Conservation (phyloP, 2,329 filamentous ascomycete genomes). For the Seiridium unicorne region DNA sequence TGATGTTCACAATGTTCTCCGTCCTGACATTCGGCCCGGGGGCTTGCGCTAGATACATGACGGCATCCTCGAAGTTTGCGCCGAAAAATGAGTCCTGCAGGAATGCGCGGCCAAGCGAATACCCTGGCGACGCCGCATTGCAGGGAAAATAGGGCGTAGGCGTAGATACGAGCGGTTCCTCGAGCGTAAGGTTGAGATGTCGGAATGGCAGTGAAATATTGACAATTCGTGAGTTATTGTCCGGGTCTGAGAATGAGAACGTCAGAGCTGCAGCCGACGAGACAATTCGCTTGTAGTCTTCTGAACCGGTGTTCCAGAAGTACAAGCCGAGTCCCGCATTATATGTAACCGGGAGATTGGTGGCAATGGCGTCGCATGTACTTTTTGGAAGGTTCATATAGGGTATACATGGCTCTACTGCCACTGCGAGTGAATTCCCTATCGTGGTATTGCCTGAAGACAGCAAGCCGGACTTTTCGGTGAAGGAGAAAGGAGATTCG, state of each 20-base stretch:
- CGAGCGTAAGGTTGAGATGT: conserved; percentile 34
- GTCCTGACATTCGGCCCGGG: conserved; percentile 25
- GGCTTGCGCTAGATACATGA: conserved; percentile 30
- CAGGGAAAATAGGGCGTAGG: conserved; percentile 39
- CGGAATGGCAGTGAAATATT: conserved; percentile 38
- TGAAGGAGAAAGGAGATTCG: conserved; percentile 30
- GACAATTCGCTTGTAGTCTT: conserved; percentile 28
- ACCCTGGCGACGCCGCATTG: conserved; percentile 12
- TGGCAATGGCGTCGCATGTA: conserved; percentile 35
- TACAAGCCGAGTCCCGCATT: conserved; percentile 30
- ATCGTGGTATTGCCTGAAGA: conserved; percentile 19
- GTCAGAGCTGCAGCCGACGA: conserved; percentile 33
- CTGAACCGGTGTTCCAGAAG: conserved; percentile 30
- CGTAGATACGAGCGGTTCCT: conserved; percentile 26
- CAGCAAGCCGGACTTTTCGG: conserved; percentile 19
- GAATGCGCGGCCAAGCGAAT: conserved; percentile 37
- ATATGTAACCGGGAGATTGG: conserved; percentile 31
- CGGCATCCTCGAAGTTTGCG: conserved; percentile 26
- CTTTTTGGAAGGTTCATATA: conserved; percentile 35
- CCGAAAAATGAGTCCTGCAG: conserved; percentile 40
- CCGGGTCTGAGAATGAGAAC: conserved; percentile 30
- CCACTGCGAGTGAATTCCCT: conserved; percentile 17
- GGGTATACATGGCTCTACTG: conserved; percentile 26
- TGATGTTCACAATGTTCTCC: not conserved
- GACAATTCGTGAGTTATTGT: conserved; percentile 22